phyloP scores from a whole-genome alignment of 2,329 filamentous ascomycete genomes.

The Cladosporium sp. region DNA sequence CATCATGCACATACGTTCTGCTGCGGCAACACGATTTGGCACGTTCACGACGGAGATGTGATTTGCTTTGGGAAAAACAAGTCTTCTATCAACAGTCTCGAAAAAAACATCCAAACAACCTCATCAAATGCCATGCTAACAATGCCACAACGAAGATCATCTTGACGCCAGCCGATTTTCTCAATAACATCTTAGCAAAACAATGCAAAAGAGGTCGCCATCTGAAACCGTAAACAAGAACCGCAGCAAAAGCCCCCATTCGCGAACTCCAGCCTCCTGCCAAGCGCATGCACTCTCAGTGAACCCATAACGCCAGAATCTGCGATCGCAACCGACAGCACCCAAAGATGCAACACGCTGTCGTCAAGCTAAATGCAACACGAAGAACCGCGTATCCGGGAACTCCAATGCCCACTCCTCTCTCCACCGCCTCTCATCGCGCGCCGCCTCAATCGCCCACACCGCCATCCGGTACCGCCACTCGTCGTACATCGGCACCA shows the following conservation, averaged over 20 bases:
- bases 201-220: not conserved
- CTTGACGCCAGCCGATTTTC: not conserved
- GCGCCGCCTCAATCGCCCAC: not conserved
- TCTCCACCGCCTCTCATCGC: not conserved
- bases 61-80: too few species aligned
- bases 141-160: not conserved
- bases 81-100: too few species aligned
- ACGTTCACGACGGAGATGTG: not conserved
- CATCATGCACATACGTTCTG: not conserved
- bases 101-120: too few species aligned
- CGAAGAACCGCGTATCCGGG: not conserved
- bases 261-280: not conserved
- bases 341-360: not conserved
- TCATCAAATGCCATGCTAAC: not conserved
- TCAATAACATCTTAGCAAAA: not conserved
- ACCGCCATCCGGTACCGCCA: not conserved
- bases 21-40: not conserved
- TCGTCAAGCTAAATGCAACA: not conserved
- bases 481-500: not conserved
- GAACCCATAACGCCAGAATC: not conserved
- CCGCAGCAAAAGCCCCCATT: too few species aligned
- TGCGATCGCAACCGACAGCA: not conserved
- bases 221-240: not conserved
- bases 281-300: not conserved
- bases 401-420: not conserved